Conservation (phyloP, 2,329 filamentous ascomycete genomes). For the Talaromyces albobiverticillius region DNA sequence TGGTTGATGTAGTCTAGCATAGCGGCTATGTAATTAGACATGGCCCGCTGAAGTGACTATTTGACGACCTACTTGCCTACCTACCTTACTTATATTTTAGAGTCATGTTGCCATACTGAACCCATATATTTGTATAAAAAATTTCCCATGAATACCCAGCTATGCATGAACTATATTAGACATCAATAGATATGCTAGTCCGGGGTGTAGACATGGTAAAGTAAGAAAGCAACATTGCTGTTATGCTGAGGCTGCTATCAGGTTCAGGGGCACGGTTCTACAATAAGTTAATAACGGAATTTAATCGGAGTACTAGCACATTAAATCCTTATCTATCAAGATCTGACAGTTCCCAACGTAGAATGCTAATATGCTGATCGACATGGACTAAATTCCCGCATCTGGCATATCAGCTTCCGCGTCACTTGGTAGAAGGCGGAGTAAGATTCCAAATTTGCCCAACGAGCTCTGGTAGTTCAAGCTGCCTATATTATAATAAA, state of each 20-base stretch:
- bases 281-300: too few species aligned
- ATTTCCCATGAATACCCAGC: too few species aligned
- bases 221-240: not conserved
- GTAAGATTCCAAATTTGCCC: slow-evolving; percentile 2
- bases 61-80: too few species aligned
- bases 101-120: not conserved
- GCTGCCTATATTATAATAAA: not conserved
- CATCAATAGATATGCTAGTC: too few species aligned
- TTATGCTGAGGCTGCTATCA: not conserved
- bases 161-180: too few species aligned
- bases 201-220: slow-evolving; percentile 1
- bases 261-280: not conserved
- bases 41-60: too few species aligned
- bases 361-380: too few species aligned
- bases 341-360: not conserved
- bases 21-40: too few species aligned
- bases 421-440: not conserved
- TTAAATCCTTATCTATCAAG: not conserved
- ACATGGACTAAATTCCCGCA: slow-evolving; percentile 6
- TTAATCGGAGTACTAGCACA: too few species aligned
- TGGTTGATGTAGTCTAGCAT: too few species aligned
- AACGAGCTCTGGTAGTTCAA: not conserved
- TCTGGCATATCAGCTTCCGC: slow-evolving; percentile 2
- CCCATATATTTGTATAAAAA: not conserved
- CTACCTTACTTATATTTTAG: not conserved